These are phyloP conservation scores for Penicillium diatomitis DNA, from an alignment of 495 filamentous ascomycete genomes.

Conservation along the genomic window DNA sequence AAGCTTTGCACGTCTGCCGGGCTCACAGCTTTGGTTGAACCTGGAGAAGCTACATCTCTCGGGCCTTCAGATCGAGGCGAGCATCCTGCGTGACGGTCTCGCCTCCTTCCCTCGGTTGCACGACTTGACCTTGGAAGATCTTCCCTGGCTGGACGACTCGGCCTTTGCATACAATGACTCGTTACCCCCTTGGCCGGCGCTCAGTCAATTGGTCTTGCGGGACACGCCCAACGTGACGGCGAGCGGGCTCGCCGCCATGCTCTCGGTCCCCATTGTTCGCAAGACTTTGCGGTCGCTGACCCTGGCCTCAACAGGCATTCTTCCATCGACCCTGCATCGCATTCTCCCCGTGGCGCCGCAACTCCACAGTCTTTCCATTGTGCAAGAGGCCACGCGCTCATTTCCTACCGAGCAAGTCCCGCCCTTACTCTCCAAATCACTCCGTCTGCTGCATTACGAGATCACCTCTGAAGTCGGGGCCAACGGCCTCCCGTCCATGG, in stretches of 20 bases:
- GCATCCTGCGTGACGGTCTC: constrained; percentile 60
- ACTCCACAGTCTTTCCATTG: constrained; percentile 57
- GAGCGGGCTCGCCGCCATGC: constrained; percentile 55
- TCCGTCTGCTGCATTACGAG: constrained; percentile 71
- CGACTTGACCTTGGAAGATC: constrained; percentile 61
- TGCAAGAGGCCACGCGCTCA: constrained; percentile 53
- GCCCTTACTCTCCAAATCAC: constrained; percentile 53
- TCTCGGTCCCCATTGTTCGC: constrained; percentile 42
- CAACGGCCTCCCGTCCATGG: constrained; percentile 48
- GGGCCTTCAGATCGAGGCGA: constrained; percentile 61
- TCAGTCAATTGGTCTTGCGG: constrained; percentile 60
- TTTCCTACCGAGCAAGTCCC: constrained; percentile 54
- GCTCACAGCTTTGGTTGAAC: constrained; percentile 60
- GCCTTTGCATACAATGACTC: constrained; percentile 51
- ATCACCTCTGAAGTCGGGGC: constrained; percentile 50
- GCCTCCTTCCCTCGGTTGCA: constrained; percentile 54
- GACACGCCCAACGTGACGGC: constrained; percentile 60
- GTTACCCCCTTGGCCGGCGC: constrained; percentile 58
- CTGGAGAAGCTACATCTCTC: constrained; percentile 74
- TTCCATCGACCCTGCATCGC: constrained; percentile 50
- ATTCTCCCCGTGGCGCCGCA: constrained; percentile 53
- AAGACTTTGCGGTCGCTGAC: constrained; percentile 50
- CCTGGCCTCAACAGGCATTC: constrained; percentile 57
- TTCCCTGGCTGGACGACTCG: constrained; percentile 63
- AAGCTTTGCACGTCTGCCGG: constrained; percentile 59